Base-by-base conservation (phyloP, 2,329 filamentous ascomycete genomes). In the Colletotrichum costaricense region DNA sequence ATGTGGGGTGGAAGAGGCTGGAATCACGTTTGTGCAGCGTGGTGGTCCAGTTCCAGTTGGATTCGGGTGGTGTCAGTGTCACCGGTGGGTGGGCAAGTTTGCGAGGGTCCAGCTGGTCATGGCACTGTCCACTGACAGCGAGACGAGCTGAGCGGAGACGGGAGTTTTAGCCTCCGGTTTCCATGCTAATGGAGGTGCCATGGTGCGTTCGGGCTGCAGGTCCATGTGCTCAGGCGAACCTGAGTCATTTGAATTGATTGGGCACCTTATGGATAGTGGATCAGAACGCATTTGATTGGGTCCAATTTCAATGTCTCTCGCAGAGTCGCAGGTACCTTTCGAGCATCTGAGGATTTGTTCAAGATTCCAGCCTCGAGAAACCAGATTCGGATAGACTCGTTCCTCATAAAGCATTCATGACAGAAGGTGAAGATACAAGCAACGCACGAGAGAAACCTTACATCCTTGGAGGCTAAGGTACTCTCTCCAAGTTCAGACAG, bases 1-100 rank as follows among this genome's bases (percentile, higher is more conserved):
- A 67, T 70, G 70, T 49, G 71, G 69, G 71, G 63, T 73, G 67
- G 71, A 73, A 71, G 56, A 73, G 71, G 71, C 71, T 73, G 62
- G 71, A 73, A 73, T 71, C 60, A 46, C 66, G 66, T 63, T 66
- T 49, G 57, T 56, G 64, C 49, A 64, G 67, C 58, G 70, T 26
- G 58, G 49, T 62, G 57, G 70, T 60, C 16, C 24, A 68, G 56
- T 46, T 35, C n/a, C 55, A 58, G 55, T 33, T 62, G 35, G 24
- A 30, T 30, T 62, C 26, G 59, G 59, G 58, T 66, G 60, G 71
- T 62, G 64, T 70, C 62, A 67, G 71, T 62, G 60, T 70, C 62
- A 62, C 67, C 56, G 60, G 70, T 49, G 46, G 55, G 33, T 49
- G 46, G 60, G n/a, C 60, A 71, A 71, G 67, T 70, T 71, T 73